These are phyloP conservation scores for Amanita jacksonii DNA, from an alignment of 768 basidiomycete species.

Conservation along the genomic window DNA sequence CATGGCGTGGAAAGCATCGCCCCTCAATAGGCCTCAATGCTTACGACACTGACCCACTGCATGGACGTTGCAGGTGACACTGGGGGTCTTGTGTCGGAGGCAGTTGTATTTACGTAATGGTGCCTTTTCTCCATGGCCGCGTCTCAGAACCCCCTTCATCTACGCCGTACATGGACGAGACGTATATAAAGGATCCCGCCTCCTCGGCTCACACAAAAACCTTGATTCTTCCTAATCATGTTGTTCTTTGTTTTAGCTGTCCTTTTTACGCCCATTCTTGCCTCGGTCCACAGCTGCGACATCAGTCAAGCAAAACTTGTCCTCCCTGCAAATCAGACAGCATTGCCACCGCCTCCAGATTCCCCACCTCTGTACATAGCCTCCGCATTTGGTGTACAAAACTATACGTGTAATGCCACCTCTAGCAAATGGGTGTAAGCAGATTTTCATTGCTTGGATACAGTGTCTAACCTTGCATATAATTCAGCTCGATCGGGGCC, in stretches of 20 bases:
- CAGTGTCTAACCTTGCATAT: background rate
- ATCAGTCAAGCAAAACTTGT: no score
- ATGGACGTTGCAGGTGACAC: no score
- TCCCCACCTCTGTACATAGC: conserved; percentile 27
- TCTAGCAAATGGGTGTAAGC: conserved; percentile 34
- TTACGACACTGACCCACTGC: no score
- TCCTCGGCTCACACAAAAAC: conserved; percentile 50
- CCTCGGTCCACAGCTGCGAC: no score
- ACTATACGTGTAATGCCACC: conserved; percentile 39
- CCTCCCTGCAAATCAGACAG: background rate
- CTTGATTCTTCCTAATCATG: conserved; percentile 54
- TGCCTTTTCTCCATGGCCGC: no score
- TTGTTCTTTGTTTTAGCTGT: conserved; percentile 23
- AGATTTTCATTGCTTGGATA: background rate
- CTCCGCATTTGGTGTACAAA: conserved; percentile 42
- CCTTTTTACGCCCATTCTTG: no score
- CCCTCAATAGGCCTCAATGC: no score
- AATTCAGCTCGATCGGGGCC: conserved; percentile 33
- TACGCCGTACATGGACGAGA: no score
- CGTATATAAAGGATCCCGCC: conserved; percentile 66
- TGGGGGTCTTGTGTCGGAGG: no score
- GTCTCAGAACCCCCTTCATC: no score
- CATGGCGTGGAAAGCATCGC: no score
- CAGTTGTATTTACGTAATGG: no score
- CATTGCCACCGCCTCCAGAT: background rate